Conservation (phyloP, 2,329 filamentous ascomycete genomes). For the Pseudogymnoascus sp. region DNA sequence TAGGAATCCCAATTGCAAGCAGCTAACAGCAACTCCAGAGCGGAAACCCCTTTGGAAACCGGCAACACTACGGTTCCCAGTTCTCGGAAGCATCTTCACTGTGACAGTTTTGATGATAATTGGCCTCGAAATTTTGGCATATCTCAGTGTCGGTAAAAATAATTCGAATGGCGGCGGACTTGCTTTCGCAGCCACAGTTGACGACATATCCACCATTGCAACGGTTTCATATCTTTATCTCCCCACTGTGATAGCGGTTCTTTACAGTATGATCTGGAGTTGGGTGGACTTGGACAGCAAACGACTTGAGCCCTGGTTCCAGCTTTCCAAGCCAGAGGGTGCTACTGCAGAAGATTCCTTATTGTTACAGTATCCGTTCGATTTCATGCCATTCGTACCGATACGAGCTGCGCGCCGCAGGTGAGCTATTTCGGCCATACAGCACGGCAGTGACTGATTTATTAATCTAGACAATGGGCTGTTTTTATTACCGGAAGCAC, state of each 20-base stretch:
- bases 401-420: conserved; percentile 31
- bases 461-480: conserved; percentile 41
- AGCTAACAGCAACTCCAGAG: not conserved
- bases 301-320: conserved; percentile 53
- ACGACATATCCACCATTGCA: conserved; percentile 31
- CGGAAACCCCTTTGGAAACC: conserved; percentile 31
- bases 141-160: conserved; percentile 14
- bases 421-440: conserved; percentile 20
- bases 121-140: conserved; percentile 39
- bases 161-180: conserved; percentile 33
- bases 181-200: conserved; percentile 19
- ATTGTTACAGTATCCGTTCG: conserved; percentile 47
- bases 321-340: conserved; percentile 42
- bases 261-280: conserved; percentile 50
- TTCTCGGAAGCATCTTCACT: conserved; percentile 33
- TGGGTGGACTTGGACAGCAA: conserved; percentile 55
- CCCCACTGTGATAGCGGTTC: conserved; percentile 46
- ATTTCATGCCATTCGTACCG: conserved; percentile 39
- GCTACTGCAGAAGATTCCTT: conserved; percentile 40
- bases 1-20: not conserved
- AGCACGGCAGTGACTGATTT: not conserved
- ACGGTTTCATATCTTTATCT: conserved; percentile 42
- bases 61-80: conserved; percentile 29
- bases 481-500: conserved; percentile 42
- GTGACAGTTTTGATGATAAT: conserved; percentile 35